Conservation (phyloP, 2,329 filamentous ascomycete species). For the Saccharata proteae region DNA sequence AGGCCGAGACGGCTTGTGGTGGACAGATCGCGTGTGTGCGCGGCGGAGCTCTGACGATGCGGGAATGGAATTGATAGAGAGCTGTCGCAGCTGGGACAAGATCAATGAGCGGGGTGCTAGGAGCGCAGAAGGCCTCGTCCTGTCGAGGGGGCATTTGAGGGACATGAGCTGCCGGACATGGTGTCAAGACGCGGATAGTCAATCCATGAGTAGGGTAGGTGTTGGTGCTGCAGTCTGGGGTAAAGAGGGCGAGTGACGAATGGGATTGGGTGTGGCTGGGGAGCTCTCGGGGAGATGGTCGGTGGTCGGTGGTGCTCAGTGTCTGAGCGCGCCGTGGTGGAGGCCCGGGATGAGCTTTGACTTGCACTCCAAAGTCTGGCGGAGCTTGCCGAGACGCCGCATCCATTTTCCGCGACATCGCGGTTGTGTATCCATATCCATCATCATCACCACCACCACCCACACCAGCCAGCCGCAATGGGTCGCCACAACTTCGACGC, state of each 20-base stretch:
- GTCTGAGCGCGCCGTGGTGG: too few relatives aligned
- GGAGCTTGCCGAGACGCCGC: too few relatives aligned
- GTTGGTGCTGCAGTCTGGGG: constrained; percentile 1
- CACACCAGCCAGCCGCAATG: constrained; percentile 31
- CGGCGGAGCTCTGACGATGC: constrained; percentile 1
- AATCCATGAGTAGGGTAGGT: constrained; percentile 4
- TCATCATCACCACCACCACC: constrained; percentile 18
- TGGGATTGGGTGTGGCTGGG: too few relatives aligned
- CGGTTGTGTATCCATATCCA: constrained; percentile 4
- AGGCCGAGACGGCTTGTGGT: constrained; percentile 10
- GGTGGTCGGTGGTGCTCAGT: background rate
- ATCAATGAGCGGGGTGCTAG: too few relatives aligned
- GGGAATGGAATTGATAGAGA: too few relatives aligned
- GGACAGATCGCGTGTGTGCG: constrained; percentile 12
- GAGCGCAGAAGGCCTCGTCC: too few relatives aligned
- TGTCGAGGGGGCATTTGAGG: constrained; percentile 42
- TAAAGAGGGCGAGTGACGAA: constrained; percentile 1
- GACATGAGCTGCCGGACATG: constrained; percentile 54
- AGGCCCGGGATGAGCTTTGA: too few relatives aligned
- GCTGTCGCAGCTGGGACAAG: too few relatives aligned
- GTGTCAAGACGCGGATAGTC: constrained; percentile 27
- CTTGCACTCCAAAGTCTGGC: too few relatives aligned
- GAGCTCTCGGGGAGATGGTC: background rate
- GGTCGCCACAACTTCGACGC: constrained; percentile 40
- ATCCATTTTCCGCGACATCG: too few relatives aligned